Base-by-base conservation (phyloP, 768 basidiomycete species). In the Gymnopilus dilepis region DNA sequence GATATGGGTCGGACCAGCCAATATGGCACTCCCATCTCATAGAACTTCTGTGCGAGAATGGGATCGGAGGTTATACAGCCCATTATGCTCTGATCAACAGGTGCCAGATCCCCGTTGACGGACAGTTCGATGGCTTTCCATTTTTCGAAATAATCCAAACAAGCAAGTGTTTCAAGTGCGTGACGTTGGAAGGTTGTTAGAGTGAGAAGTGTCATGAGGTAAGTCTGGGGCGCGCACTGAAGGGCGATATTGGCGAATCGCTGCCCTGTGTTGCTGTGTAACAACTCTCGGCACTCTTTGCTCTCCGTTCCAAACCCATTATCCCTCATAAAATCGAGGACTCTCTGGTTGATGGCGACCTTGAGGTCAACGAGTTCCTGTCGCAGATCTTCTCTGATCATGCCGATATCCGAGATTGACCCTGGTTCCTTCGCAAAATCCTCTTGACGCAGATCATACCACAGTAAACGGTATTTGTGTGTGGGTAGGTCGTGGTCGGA, bases 151-250 rank as follows among this genome's bases (percentile, higher is more conserved):
- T 42, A 47, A 8, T 45, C 41, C 13, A 17, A 28, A 26, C 57
- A 58, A 0, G 57, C 42, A n/a, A 58, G 57, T 5, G 43, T 31
- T 33, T 58, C 57, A 4, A 58, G n/a, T 30, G 15, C 19, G 21
- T 48, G 45, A 1, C 57, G 43, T 48, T 58, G 57, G 26, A 58
- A 58, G 11, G 26, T 33, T 2, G 43, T 58, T 3, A 58, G 19
- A 3, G 43, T 58, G 6, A 47, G 22, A 22, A 19, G 21, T 2
- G 56, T 58, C 24, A 30, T 17, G 3, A 43, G 4, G 12, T 30
- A 45, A 17, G 15, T 28, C 30, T 58, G 56, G 2, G 56, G 41
- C 17, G 41, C 40, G 17, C 24, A 45, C 26, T n/a, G 12, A 22
- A 58, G 56, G 33, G 34, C 22, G 12, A 58, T 30, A 3, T 19